Evolutionary conservation across 2,329 filamentous ascomycete species (phyloP).

Genomic region (Talaromyces sp.): DNA sequence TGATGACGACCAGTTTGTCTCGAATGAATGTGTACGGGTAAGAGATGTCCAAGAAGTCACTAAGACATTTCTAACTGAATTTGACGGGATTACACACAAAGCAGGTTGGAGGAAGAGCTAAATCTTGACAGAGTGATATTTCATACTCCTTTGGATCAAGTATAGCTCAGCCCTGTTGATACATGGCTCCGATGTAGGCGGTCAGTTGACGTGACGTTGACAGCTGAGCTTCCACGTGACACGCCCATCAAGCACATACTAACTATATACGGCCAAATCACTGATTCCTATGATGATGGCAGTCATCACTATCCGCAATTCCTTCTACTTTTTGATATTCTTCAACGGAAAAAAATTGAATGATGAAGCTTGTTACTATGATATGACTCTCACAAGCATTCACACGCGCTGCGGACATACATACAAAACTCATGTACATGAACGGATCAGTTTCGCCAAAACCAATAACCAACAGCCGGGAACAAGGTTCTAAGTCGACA

Average conservation of each 20-base stretch:
- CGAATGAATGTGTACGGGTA: neutral
- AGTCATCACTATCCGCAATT: neutral
- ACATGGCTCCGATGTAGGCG: neutral
- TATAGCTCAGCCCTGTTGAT: neutral
- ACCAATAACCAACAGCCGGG: slow-evolving; percentile 8
- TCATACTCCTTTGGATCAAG: neutral
- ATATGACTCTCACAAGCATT: neutral
- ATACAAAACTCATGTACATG: slow-evolving; percentile 17
- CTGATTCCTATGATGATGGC: neutral
- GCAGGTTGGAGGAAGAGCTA: neutral
- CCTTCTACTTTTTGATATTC: neutral
- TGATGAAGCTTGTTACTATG: neutral
- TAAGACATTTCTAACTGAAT: neutral
- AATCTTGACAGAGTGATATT: neutral
- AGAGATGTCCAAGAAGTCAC: neutral
- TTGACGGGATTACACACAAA: neutral
- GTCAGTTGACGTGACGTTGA: slow-evolving; percentile 3
- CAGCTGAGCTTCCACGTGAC: slow-evolving; percentile 2
- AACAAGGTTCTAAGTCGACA: slow-evolving; percentile 18
- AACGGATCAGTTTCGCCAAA: slow-evolving; percentile 12
- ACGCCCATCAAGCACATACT: neutral
- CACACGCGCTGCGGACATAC: slow-evolving; percentile 7
- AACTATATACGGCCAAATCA: neutral
- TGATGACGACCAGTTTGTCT: neutral
- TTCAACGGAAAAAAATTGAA: neutral